A percentile compares a stretch with the other conserved stretches of the same genome.
phyloP scores from a whole-genome alignment of 225 moss, liverwort and hornwort species.

The Marchantia paleacea region DNA sequence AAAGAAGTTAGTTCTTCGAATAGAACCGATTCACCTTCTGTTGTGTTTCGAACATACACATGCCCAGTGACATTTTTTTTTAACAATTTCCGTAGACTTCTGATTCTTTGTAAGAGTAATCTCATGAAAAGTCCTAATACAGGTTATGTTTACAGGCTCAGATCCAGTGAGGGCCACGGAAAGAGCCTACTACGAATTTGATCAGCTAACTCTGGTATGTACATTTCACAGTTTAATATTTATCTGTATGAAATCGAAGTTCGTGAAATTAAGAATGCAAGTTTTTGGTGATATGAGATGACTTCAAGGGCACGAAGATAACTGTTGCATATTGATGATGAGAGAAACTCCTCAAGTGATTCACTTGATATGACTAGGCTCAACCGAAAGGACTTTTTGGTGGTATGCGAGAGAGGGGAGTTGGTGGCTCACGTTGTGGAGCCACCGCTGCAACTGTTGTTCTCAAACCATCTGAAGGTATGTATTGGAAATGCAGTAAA shows the following conservation, averaged over 20 bases:
- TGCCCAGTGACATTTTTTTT: too few relatives aligned
- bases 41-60: too few relatives aligned
- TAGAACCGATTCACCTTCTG: too few relatives aligned
- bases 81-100: too few relatives aligned
- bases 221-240: too few relatives aligned
- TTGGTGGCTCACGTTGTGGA: slow-evolving; percentile 90
- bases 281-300: background rate
- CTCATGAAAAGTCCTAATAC: background rate
- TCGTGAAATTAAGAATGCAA: background rate
- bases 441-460: slow-evolving; percentile 78
- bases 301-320: too few relatives aligned
- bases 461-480: slow-evolving; percentile 63
- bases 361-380: slow-evolving; percentile 37
- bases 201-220: slow-evolving; percentile 72
- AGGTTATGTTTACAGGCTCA: slow-evolving; percentile 42
- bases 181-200: slow-evolving; percentile 75
- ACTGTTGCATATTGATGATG: too few relatives aligned
- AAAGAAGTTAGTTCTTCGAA: too few relatives aligned
- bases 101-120: background rate
- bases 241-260: background rate
- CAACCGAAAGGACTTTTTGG: slow-evolving; percentile 87
- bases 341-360: background rate
- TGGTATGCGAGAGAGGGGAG: slow-evolving; percentile 78
- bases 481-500: background rate
- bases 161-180: slow-evolving; percentile 64